Evolutionary conservation across 306 rosid species (phyloP).

Genomic region (Dalbergia cultrata): DNA sequence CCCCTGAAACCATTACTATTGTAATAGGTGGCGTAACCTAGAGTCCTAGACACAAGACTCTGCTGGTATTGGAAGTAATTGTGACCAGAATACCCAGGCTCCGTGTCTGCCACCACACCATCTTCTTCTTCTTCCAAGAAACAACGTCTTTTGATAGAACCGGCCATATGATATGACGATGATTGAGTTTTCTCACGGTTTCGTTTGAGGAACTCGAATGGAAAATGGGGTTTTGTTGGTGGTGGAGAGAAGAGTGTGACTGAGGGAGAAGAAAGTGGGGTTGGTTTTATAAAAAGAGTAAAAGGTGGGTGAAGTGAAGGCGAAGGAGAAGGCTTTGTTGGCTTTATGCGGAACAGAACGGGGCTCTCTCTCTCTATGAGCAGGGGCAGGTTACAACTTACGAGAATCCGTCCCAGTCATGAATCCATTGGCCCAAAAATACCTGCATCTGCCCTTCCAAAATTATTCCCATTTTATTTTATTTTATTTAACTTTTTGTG

Average conservation of each 20-base stretch:
- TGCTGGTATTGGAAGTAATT: slow-evolving; percentile 41
- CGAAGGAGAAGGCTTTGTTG: not conserved
- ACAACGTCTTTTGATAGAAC: slow-evolving; percentile 60
- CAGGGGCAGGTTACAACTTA: slow-evolving; percentile 55
- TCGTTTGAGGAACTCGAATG: not conserved
- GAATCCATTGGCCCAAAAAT: slow-evolving; percentile 76
- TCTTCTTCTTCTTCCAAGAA: slow-evolving; percentile 71
- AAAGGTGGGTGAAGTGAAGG: slow-evolving; percentile 53
- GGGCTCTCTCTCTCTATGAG: slow-evolving; percentile 26
- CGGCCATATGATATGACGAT: slow-evolving; percentile 52
- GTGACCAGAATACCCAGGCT: slow-evolving; percentile 68
- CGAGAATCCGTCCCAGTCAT: slow-evolving; percentile 50
- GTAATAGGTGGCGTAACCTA: slow-evolving; percentile 55
- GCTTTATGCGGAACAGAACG: slow-evolving; percentile 33
- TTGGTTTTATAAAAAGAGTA: slow-evolving; percentile 51
- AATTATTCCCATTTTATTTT: not conserved
- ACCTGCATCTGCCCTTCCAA: slow-evolving; percentile 45
- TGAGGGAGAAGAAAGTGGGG: not conserved
- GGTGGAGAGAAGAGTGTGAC: not conserved
- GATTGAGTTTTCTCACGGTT: not conserved
- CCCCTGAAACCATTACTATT: slow-evolving; percentile 45
- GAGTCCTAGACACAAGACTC: slow-evolving; percentile 58
- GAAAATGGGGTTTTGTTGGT: not conserved
- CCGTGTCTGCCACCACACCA: slow-evolving; percentile 60
- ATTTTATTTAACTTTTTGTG: not conserved